Conservation (phyloP, 1,284 basidiomycete genomes). For the Moesziomyces sp. region DNA sequence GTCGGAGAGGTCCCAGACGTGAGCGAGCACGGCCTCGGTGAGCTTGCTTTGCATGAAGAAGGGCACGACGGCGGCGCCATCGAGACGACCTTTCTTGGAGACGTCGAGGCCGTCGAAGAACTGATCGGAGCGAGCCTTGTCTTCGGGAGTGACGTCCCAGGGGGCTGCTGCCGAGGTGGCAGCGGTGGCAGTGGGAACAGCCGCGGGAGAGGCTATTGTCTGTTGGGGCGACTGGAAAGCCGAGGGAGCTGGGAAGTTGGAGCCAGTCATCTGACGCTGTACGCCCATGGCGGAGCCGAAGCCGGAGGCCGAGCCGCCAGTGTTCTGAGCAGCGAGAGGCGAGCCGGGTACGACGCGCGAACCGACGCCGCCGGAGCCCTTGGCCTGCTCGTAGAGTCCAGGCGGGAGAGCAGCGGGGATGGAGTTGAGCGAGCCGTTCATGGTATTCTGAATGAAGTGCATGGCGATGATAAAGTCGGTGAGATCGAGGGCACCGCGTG, state of each 20-base stretch:
- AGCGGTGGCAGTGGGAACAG: slow-evolving; percentile 13
- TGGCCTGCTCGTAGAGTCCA: slow-evolving; percentile 83
- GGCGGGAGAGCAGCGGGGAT: slow-evolving; percentile 86
- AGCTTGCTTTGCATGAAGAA: slow-evolving; percentile 95
- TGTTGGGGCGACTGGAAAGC: slow-evolving; percentile 71
- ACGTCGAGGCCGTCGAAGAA: slow-evolving; percentile 87
- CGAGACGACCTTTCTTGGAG: slow-evolving; percentile 81
- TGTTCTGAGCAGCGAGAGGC: slow-evolving; percentile 53
- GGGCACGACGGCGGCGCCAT: slow-evolving; percentile 92
- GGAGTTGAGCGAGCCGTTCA: slow-evolving; percentile 78
- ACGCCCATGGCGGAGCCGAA: slow-evolving; percentile 19
- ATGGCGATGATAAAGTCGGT: slow-evolving; percentile 96
- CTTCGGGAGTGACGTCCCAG: slow-evolving; percentile 89
- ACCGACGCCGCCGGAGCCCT: slow-evolving; percentile 56
- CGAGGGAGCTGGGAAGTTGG: slow-evolving; percentile 67
- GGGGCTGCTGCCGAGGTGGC: slow-evolving; percentile 13
- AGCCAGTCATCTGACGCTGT: slow-evolving; percentile 52
- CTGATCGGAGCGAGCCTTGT: slow-evolving; percentile 82
- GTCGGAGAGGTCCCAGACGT: slow-evolving; percentile 95
- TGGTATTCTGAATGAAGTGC: slow-evolving; percentile 87
- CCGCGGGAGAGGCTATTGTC: slow-evolving; percentile 43
- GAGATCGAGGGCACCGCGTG: slow-evolving; percentile 86
- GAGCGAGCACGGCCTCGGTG: slow-evolving; percentile 83
- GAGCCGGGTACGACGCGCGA: slow-evolving; percentile 38
- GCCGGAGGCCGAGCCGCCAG: slow-evolving; percentile 51